These are phyloP conservation scores for Medicago truncatula DNA, from an alignment of 306 rosid genomes.

Conservation along the genomic window MtrunA17r5.0-ANR NC_053042.1:52816501-52817000, in stretches of 20 bases:
- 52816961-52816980: slow-evolving; percentile 85
- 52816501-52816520: slow-evolving; percentile 94
- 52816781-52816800: slow-evolving; percentile 80
- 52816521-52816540: slow-evolving; percentile 98
- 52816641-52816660: slow-evolving; percentile 88
- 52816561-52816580: slow-evolving; percentile 86
- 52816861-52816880: slow-evolving; percentile 95
- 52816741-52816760: slow-evolving; percentile 90
- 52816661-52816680: slow-evolving; percentile 75
- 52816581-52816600: slow-evolving; percentile 79
- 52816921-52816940: slow-evolving; percentile 85
- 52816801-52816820: slow-evolving; percentile 95
- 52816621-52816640: slow-evolving; percentile 77
- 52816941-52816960: slow-evolving; percentile 85
- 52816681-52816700: slow-evolving; percentile 89
- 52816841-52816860: slow-evolving; percentile 88
- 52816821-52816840: slow-evolving; percentile 75
- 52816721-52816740: slow-evolving; percentile 85
- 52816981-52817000: slow-evolving; percentile 95
- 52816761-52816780: slow-evolving; percentile 94
- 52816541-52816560: slow-evolving; percentile 88
- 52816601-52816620: slow-evolving; percentile 78
- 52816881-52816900: slow-evolving; percentile 74
- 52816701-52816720: slow-evolving; percentile 85
- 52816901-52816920: slow-evolving; percentile 86